Evolutionary conservation across 768 basidiomycete species (phyloP).

Genomic region (Leccinellum luteum): DNA sequence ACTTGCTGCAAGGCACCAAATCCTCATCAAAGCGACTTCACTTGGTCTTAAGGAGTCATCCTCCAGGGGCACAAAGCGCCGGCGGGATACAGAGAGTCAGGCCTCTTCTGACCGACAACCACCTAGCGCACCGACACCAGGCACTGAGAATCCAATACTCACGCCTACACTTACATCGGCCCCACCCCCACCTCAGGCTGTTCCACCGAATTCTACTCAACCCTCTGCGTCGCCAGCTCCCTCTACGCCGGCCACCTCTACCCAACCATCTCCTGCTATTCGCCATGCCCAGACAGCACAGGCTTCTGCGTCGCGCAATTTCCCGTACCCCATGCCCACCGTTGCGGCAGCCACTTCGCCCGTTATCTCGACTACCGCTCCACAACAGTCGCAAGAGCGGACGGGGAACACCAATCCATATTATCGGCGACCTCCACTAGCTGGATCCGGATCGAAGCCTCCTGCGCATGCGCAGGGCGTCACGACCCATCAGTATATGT

Average conservation of each 20-base stretch:
- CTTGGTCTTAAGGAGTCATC: conserved; percentile 77
- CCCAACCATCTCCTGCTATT: conserved; percentile 37
- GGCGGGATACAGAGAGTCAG: conserved; percentile 44
- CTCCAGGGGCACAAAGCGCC: conserved; percentile 58
- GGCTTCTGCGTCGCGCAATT: conserved; percentile 21
- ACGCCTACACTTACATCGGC: conserved; percentile 25
- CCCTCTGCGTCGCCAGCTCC: conserved; percentile 25
- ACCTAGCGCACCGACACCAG: conserved; percentile 18
- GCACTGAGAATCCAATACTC: conserved; percentile 16
- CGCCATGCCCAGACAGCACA: conserved; percentile 31
- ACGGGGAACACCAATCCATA: conserved; percentile 41
- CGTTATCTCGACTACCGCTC: conserved; percentile 42
- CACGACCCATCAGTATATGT: conserved; percentile 44
- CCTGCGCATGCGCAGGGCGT: conserved; percentile 23
- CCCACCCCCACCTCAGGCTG: conserved; percentile 27
- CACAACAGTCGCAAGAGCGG: conserved; percentile 37
- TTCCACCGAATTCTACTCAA: conserved; percentile 26
- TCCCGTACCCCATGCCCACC: conserved; percentile 75
- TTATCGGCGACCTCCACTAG: conserved; percentile 47
- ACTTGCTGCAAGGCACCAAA: conserved; percentile 60
- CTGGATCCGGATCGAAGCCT: conserved; percentile 22
- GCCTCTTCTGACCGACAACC: conserved; percentile 24
- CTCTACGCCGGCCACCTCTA: conserved; percentile 30
- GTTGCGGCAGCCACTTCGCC: conserved; percentile 62
- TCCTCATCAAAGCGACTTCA: conserved; percentile 77